Percentiles rank a stretch among this genome's conserved stretches.
Evolutionary conservation across 345 rosid genomes (phyloP).

Genomic region (Sapria himalayana): DNA sequence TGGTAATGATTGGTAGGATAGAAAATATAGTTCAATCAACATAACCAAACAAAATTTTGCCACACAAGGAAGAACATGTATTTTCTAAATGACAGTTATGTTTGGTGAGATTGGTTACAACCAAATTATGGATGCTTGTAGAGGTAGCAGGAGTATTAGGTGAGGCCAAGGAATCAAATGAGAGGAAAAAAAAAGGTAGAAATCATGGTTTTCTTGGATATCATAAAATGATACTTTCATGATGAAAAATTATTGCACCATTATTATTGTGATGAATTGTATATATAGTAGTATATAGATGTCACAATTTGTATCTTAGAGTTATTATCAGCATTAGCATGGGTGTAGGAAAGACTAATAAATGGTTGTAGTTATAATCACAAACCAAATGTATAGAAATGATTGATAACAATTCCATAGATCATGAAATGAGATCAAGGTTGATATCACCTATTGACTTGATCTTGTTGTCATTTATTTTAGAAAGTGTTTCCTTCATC

Average conservation of each 20-base stretch:
- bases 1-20: neutral
- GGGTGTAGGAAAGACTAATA: neutral
- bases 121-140: neutral
- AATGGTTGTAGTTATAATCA: too few species aligned
- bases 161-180: neutral
- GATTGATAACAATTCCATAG: neutral
- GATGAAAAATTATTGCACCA: too few species aligned
- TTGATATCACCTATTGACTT: neutral
- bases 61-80: neutral
- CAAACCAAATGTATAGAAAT: too few species aligned
- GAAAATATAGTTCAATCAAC: neutral
- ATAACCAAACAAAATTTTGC: neutral
- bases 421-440: neutral
- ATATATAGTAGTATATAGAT: too few species aligned
- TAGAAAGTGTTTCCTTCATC: neutral
- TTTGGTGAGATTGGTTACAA: neutral
- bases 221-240: neutral
- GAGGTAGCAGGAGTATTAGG: neutral
- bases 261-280: too few species aligned
- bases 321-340: neutral
- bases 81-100: neutral
- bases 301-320: neutral
- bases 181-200: neutral
- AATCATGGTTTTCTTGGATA: neutral
- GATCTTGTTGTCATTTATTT: neutral